Conservation (phyloP, 164 flowering plant genomes). For the Aristolochia contorta region DNA sequence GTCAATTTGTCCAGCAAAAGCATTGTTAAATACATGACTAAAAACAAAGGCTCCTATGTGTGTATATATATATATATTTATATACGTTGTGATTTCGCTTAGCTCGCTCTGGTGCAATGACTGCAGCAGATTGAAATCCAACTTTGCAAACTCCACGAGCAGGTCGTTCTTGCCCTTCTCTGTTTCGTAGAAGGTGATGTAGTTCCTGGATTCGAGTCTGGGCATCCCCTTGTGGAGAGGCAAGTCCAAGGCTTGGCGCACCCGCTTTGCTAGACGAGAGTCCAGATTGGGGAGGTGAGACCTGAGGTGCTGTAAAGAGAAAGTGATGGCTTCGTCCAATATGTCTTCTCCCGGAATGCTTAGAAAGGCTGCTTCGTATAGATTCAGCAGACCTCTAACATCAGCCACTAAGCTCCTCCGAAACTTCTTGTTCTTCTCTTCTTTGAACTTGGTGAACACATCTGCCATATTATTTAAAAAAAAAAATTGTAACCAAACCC, state of each 20-base stretch:
- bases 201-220: background rate
- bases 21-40: too few relatives aligned
- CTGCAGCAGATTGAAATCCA: constrained; percentile 1
- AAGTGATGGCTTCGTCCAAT: constrained; percentile 32
- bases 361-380: constrained; percentile 28
- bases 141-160: background rate
- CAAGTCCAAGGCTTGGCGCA: background rate
- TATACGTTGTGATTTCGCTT: background rate
- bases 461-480: constrained; percentile 11
- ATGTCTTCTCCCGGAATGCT: constrained; percentile 32
- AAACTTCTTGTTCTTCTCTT: constrained; percentile 18
- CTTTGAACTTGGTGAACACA: constrained; percentile 23
- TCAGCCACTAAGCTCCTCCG: constrained; percentile 6
- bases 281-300: background rate
- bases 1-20: too few relatives aligned
- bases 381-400: constrained; percentile 14
- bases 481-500: too few relatives aligned
- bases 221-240: background rate
- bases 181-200: background rate
- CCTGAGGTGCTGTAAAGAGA: constrained; percentile 4
- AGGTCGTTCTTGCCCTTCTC: background rate
- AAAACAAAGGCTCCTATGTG: too few relatives aligned
- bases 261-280: background rate
- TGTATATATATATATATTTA: too few relatives aligned
- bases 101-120: background rate